Conservation (phyloP, 1,139 yeast species). For the Diutina ranongensis region DNA sequence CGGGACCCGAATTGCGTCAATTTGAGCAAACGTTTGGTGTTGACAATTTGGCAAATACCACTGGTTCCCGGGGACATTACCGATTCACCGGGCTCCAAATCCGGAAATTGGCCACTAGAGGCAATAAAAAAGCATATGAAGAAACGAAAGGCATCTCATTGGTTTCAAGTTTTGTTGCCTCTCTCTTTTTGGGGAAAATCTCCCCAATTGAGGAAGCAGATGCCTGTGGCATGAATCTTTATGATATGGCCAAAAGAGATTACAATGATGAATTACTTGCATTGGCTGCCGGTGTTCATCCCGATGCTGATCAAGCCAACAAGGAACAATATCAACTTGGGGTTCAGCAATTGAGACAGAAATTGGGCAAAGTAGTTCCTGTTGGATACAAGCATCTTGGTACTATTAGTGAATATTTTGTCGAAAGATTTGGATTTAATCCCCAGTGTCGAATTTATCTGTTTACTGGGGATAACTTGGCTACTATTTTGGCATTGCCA, state of each 20-base stretch:
- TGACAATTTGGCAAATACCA: constrained; percentile 48
- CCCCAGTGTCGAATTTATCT: constrained; percentile 45
- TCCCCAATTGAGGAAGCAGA: constrained; percentile 70
- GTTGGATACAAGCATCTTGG: constrained; percentile 33
- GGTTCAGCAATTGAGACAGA: constrained; percentile 27
- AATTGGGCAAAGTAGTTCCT: constrained; percentile 42
- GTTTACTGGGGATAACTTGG: constrained; percentile 87
- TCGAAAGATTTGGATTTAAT: constrained; percentile 49
- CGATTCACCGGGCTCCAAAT: constrained; percentile 89
- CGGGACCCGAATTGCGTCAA: constrained; percentile 51
- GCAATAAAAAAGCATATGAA: constrained; percentile 36
- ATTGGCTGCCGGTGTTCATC: constrained; percentile 30
- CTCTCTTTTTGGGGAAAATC: constrained; percentile 54
- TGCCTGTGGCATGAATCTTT: constrained; percentile 86
- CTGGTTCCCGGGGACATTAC: constrained; percentile 85
- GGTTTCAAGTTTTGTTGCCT: constrained; percentile 70
- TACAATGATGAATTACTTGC: constrained; percentile 46
- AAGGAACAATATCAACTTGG: constrained; percentile 17
- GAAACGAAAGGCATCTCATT: constrained; percentile 55
- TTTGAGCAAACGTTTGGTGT: constrained; percentile 63
- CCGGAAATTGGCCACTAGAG: constrained; percentile 47
- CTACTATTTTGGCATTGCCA: constrained; percentile 78
- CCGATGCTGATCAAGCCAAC: constrained; percentile 9
- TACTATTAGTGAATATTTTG: constrained; percentile 45
- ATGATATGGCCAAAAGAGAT: constrained; percentile 45